phyloP scores from a whole-genome alignment of 208 protist genomes.

The Phytomonas francai region DNA sequence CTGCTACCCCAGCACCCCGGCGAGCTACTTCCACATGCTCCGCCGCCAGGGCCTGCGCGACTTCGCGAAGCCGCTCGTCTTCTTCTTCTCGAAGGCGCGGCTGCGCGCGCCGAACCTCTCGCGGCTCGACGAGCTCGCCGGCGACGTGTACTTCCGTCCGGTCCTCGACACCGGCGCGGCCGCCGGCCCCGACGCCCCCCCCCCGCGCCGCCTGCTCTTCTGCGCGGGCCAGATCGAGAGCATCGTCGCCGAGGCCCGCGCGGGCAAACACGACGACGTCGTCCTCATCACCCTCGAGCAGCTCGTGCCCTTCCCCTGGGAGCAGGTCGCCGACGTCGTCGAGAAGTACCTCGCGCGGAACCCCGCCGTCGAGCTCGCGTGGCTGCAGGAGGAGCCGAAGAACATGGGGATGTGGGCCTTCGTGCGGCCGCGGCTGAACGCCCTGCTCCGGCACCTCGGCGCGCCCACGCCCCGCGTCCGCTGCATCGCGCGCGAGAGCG shows the following conservation, averaged over 20 bases:
- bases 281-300: conserved; percentile 94
- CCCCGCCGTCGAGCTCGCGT: conserved; percentile 86
- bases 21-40: conserved; percentile 99
- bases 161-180: conserved; percentile 41
- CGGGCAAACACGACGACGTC: conserved; percentile 70
- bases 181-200: conserved; percentile 15
- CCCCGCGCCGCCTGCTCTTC: conserved; percentile 92
- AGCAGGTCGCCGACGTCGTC: conserved; percentile 85
- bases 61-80: conserved; percentile 97
- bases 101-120: conserved; percentile 90
- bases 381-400: conserved; percentile 97
- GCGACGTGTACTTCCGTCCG: conserved; percentile 56
- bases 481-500: conserved; percentile 63
- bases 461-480: conserved; percentile 34
- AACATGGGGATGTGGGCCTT: conserved; percentile 95
- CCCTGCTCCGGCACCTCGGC: conserved; percentile 55
- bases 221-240: conserved; percentile 98
- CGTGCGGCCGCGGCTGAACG: conserved; percentile 76
- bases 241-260: conserved; percentile 83
- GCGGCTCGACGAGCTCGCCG: conserved; percentile 59
- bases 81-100: conserved; percentile 91
- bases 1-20: conserved; percentile 95
- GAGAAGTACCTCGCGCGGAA: conserved; percentile 83
- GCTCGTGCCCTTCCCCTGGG: conserved; percentile 97
- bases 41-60: conserved; percentile 95